Percentiles rank a stretch among this genome's conserved stretches.
These are phyloP conservation scores for Baudoinia panamericana DNA, from an alignment of 495 filamentous ascomycete species.

Conservation along the genomic window DNA sequence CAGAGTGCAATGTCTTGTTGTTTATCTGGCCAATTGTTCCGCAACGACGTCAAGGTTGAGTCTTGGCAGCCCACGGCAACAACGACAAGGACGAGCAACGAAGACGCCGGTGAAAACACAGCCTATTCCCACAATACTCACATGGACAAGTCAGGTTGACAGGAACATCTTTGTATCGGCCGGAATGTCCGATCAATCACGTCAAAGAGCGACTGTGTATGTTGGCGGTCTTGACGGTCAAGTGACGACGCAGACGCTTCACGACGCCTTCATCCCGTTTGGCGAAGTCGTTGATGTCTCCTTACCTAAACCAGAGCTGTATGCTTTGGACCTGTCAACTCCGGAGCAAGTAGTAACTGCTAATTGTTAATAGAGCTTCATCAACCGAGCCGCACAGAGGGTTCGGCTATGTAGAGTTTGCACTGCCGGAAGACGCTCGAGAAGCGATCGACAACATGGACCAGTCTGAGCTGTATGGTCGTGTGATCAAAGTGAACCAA, in stretches of 20 bases:
- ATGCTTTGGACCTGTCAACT: background rate
- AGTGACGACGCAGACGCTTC: constrained; percentile 58
- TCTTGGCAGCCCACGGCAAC: too few species aligned
- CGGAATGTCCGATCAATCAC: constrained; percentile 65
- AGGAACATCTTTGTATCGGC: background rate
- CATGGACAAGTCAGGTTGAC: background rate
- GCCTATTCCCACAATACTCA: too few species aligned
- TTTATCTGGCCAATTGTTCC: too few species aligned
- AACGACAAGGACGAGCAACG: too few species aligned
- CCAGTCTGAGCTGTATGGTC: constrained; percentile 85
- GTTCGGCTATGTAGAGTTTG: constrained; percentile 95
- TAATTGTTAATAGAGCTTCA: constrained; percentile 38
- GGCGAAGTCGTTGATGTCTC: constrained; percentile 85
- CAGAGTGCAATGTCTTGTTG: too few species aligned
- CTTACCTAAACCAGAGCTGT: constrained; percentile 67
- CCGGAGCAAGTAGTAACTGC: too few species aligned
- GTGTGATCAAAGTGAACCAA: constrained; percentile 77
- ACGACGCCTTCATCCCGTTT: constrained; percentile 90
- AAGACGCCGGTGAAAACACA: too few species aligned
- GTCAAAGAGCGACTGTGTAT: constrained; percentile 81
- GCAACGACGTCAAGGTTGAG: too few species aligned
- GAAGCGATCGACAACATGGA: constrained; percentile 99
- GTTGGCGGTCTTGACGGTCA: constrained; percentile 76
- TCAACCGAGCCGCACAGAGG: constrained; percentile 66
- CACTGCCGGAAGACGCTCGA: constrained; percentile 68